phyloP scores from a whole-genome alignment of 768 basidiomycete species.

The Mycena albidolilacea region DNA sequence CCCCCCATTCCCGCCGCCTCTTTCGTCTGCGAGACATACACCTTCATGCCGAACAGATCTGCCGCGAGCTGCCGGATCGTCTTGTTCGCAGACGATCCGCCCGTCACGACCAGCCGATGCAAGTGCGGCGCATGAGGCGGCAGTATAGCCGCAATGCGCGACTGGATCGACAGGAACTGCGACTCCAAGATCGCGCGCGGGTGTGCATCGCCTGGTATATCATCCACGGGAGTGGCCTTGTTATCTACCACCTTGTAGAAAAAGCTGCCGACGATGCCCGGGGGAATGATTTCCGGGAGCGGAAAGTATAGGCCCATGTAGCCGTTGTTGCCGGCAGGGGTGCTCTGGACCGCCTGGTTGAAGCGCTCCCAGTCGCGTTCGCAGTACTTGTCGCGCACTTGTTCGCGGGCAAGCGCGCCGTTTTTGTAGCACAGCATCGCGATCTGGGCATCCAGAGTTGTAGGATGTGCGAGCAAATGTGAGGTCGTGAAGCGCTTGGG shows the following conservation, averaged over 20 bases:
- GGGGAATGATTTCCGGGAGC: conserved; percentile 90
- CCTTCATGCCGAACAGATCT: conserved; percentile 84
- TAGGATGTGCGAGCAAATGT: conserved; percentile 82
- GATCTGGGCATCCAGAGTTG: conserved; percentile 73
- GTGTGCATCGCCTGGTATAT: conserved; percentile 64
- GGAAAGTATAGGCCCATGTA: conserved; percentile 85
- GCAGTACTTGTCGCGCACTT: conserved; percentile 78
- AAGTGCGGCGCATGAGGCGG: conserved; percentile 69
- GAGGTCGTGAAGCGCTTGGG: conserved; percentile 83
- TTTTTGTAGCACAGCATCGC: conserved; percentile 96
- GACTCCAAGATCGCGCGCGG: conserved; percentile 88
- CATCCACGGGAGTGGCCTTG: conserved; percentile 48
- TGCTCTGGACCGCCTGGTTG: conserved; percentile 73
- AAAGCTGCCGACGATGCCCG: conserved; percentile 79
- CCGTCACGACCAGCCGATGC: conserved; percentile 80
- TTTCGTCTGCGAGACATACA: conserved; percentile 76
- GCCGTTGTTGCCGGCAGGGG: conserved; percentile 71
- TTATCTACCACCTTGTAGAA: conserved; percentile 58
- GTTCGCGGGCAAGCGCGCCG: conserved; percentile 85
- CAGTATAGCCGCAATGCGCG: conserved; percentile 78
- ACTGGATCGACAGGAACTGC: conserved; percentile 86
- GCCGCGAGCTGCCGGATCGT: conserved; percentile 83
- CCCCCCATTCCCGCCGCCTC: conserved; percentile 84
- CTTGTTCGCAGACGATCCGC: conserved; percentile 83
- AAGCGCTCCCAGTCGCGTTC: conserved; percentile 75